A percentile compares a stretch with the other conserved stretches of the same genome.
These are phyloP conservation scores for Mitragyna speciosa DNA, from an alignment of 257 asterid genomes.

Conservation along the genomic window DNA sequence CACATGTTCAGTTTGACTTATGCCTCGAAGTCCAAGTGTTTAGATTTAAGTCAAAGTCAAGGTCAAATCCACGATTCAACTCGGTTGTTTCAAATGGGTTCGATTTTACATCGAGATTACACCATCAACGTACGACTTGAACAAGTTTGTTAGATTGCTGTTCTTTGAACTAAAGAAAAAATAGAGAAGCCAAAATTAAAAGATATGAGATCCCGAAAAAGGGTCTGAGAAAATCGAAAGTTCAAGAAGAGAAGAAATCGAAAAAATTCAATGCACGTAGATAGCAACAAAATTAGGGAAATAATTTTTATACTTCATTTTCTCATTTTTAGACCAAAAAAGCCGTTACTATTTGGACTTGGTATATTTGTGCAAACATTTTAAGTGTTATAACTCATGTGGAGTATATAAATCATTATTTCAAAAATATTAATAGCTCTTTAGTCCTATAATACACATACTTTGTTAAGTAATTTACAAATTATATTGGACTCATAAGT, in stretches of 20 bases:
- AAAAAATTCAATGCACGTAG: background rate
- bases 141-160: background rate
- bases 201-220: background rate
- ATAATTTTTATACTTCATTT: too few species aligned
- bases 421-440: too few species aligned
- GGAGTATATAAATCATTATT: too few species aligned
- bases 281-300: background rate
- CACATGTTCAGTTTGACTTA: background rate
- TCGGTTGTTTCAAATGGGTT: background rate
- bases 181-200: background rate
- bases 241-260: too few species aligned
- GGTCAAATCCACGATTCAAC: background rate
- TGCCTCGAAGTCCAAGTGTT: constrained; percentile 8
- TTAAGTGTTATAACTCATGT: too few species aligned
- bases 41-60: constrained; percentile 6
- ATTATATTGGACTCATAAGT: too few species aligned
- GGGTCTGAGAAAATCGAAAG: background rate
- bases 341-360: too few species aligned
- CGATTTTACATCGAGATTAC: background rate
- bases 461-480: background rate
- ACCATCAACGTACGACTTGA: background rate
- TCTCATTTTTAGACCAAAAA: too few species aligned
- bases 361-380: too few species aligned
- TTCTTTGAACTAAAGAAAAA: background rate
- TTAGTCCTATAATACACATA: too few species aligned